These are phyloP conservation scores for Jasminum sambac DNA, from an alignment of 257 asterid species.

Conservation along the genomic window DNA sequence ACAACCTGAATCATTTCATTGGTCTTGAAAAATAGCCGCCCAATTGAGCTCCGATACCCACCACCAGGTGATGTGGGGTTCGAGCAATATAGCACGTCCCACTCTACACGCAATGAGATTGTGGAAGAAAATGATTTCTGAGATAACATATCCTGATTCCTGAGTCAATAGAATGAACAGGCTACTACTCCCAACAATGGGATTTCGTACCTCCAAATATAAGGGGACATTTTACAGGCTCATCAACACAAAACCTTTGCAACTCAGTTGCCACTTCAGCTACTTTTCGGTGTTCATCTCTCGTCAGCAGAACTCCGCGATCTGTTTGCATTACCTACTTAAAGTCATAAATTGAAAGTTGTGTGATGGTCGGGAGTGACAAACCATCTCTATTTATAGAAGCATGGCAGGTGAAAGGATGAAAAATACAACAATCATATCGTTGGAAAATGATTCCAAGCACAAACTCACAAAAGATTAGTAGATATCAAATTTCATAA, in stretches of 20 bases:
- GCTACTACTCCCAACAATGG: too few species aligned
- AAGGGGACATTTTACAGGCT: conserved; percentile 89
- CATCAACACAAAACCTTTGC: conserved; percentile 62
- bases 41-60: conserved; percentile 77
- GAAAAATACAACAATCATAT: background rate
- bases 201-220: conserved; percentile 78
- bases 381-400: background rate
- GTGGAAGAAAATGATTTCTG: too few species aligned
- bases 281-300: conserved; percentile 66
- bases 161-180: too few species aligned
- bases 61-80: conserved; percentile 96
- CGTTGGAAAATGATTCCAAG: background rate
- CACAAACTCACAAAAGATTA: background rate
- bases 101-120: conserved; percentile 41
- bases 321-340: conserved; percentile 68
- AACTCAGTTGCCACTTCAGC: conserved; percentile 63
- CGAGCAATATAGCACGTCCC: conserved; percentile 94
- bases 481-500: background rate
- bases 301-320: conserved; percentile 63
- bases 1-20: conserved; percentile 87
- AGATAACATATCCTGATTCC: too few species aligned
- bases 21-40: conserved; percentile 78
- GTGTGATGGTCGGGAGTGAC: too few species aligned
- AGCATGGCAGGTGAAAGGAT: background rate
- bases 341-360: conserved; percentile 5